Base-by-base conservation (phyloP, 148 eudicot species). In the Euryodendron excelsum region DNA sequence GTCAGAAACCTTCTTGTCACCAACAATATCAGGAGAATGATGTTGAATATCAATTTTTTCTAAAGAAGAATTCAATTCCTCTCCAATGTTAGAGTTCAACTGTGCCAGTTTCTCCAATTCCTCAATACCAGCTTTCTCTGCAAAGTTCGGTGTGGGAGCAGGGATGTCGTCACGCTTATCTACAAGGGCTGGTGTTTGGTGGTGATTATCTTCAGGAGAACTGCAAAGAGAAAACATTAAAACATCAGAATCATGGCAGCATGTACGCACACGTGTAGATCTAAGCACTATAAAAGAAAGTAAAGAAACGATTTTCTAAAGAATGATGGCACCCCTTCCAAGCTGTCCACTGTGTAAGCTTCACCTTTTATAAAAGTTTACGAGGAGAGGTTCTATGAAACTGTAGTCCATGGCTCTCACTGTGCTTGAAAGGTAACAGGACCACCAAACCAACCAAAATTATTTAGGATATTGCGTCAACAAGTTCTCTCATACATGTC, bases 1-100 rank as follows among this genome's bases (percentile, higher is more conserved):
- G 36, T 88, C 83, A 78, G 89, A 78, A 61, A 83, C 86, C 59
- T 84, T 92, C 88, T 93, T 91, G 66, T 91, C 97, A 28, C 86
- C 88, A 75, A 84, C 85, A 70, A 65, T 80, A 48, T 87, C 90
- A 27, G 90, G 85, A 76, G 94, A 87, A 80, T 85, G 82, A 74
- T 80, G 82, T 50, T 85, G 65, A 33, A 84, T 81, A 80, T 91
- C 91, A 83, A 67, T 73, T 64, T 87, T 90, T 62, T 88, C 93
- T 34, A 68, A 80, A 71, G 76, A 34, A 77, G 76, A 34, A 77
- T 81, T 78, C 2, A 60, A 33, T n/a, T 87, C 88, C 77, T 89
- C 91, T 58, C 73, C 86, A 85, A 86, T 72, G 39, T 85, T 80
- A 68, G 80, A 78, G 72, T 82, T 84, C 60, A 83, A 60, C 47